Percentiles rank a stretch among this genome's conserved stretches.
Conservation (phyloP, 192 early-diverging fungal genomes). For the Coemansia sp. region DNA sequence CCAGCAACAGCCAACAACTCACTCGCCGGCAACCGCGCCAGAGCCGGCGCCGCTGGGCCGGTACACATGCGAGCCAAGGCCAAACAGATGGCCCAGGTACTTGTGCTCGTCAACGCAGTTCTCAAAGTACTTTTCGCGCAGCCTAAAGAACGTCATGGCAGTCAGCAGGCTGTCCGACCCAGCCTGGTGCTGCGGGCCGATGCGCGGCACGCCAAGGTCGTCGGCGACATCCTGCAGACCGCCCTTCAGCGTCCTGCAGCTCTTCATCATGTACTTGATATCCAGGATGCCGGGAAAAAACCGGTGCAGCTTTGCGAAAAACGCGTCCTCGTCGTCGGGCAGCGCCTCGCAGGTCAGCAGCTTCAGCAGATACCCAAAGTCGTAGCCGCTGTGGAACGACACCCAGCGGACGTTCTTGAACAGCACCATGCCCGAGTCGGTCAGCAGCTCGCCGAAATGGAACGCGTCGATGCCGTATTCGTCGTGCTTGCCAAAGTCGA, state of each 20-base stretch:
- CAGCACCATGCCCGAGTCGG: slow-evolving; percentile 94
- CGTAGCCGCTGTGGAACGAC: slow-evolving; percentile 98
- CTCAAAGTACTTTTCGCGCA: slow-evolving; percentile 96
- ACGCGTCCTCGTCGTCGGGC: slow-evolving; percentile 91
- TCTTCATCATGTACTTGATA: slow-evolving; percentile 98
- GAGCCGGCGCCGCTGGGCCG: slow-evolving; percentile 14
- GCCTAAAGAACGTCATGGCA: slow-evolving; percentile 96
- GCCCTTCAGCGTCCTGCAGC: slow-evolving; percentile 92
- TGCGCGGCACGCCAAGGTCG: slow-evolving; percentile 85
- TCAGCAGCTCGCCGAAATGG: slow-evolving; percentile 96
- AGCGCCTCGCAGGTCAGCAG: slow-evolving; percentile 85
- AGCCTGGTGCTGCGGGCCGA: slow-evolving; percentile 98
- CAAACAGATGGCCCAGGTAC: slow-evolving; percentile 65
- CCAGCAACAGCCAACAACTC: too few species aligned
- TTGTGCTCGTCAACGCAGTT: slow-evolving; percentile 91
- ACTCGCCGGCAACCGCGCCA: too few species aligned
- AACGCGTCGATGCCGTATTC: slow-evolving; percentile 94
- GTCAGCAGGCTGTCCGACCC: slow-evolving; percentile 96
- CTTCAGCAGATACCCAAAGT: slow-evolving; percentile 98
- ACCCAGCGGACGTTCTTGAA: slow-evolving; percentile 95
- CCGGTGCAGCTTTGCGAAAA: slow-evolving; percentile 85
- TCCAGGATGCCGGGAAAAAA: slow-evolving; percentile 99
- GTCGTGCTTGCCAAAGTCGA: slow-evolving; percentile 96
- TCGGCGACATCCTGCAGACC: slow-evolving; percentile 98
- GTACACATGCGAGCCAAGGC: slow-evolving; percentile 39